phyloP scores from a whole-genome alignment of 2,329 filamentous ascomycete genomes.

The Pseudogymnoascus sp. region DNA sequence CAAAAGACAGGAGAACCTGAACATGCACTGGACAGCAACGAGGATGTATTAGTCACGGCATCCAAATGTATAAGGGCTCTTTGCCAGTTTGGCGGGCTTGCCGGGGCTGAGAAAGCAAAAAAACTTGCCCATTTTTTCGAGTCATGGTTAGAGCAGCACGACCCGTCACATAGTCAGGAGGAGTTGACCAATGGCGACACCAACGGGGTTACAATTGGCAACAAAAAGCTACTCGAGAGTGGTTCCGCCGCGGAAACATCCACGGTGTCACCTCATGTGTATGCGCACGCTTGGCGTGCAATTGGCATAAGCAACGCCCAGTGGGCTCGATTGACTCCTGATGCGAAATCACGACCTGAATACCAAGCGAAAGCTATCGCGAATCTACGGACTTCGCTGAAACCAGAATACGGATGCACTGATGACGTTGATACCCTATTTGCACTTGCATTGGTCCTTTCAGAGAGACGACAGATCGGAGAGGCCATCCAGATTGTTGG shows the following conservation, averaged over 20 bases:
- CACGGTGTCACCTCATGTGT: constrained; percentile 46
- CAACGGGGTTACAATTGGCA: constrained; percentile 4
- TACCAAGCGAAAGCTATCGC: constrained; percentile 71
- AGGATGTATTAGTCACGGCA: constrained; percentile 66
- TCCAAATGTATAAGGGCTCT: constrained; percentile 72
- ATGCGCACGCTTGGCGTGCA: constrained; percentile 70
- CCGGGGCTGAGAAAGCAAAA: constrained; percentile 71
- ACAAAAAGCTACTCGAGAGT: constrained; percentile 16
- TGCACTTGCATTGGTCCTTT: constrained; percentile 72
- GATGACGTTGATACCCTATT: constrained; percentile 71
- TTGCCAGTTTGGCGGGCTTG: constrained; percentile 68
- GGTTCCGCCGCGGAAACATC: constrained; percentile 3
- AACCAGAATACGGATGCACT: constrained; percentile 54
- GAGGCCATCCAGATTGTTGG: constrained; percentile 77
- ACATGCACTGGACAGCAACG: constrained; percentile 67
- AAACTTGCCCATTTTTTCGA: constrained; percentile 63
- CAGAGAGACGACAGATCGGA: constrained; percentile 73
- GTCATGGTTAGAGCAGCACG: constrained; percentile 59
- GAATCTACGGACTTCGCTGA: constrained; percentile 64
- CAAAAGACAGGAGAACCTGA: constrained; percentile 68
- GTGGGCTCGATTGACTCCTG: constrained; percentile 75
- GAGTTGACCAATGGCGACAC: constrained; percentile 20
- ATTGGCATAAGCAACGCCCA: constrained; percentile 80
- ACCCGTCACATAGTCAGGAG: constrained; percentile 15
- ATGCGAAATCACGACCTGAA: constrained; percentile 60